Base-by-base conservation (phyloP, 805 yeast species). In the Jamesozyma lodderae region DNA sequence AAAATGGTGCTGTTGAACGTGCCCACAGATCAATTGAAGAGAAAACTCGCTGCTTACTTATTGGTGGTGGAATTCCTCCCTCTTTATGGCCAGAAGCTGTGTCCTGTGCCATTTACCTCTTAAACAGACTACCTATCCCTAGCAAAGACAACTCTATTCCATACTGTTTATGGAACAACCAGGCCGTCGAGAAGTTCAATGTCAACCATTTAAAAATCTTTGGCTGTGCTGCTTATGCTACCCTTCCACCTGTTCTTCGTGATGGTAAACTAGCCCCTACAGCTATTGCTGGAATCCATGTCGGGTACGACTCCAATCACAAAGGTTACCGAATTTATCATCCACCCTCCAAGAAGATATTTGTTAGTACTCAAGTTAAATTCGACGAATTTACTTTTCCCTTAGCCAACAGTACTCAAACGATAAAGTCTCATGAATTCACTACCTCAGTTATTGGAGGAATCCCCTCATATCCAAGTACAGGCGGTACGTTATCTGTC, bases 11-110 rank as follows among this genome's bases (percentile, higher is more conserved):
- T 26, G 29, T 9, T 6, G 29, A 26, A 26, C 15, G 29, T 11
- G 29, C 29, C 6, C 29, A 26, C 14, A 7, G 29, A 9, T 11
- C 15, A 6, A 26, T 26, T 11, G 29, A 26, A 26, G 29, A 10
- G 6, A 26, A 22, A 7, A 18, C 32, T 7, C 8, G 9, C 7
- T 19, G 33, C 14, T 31, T 17, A 31, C 9, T 31, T 5, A 15
- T 31, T 4, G 33, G 24, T 9, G 41, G 48, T 20, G 11, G 36
- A 3, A 38, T 48, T 21, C 47, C 46, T 2, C 36, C 37, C 8
- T 33, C 37, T 3, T 36, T 45, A 15, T 43, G 52, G 49, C 30
- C 50, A 8, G 41, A 47, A 20, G 48, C 48, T 22, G 36, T 48
- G 7, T 17, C 36, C 3, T 31, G 31, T 27, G 36, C 49, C 9